phyloP scores from a whole-genome alignment of 2,329 filamentous ascomycete genomes.

The Epichloe uncinata region DNA sequence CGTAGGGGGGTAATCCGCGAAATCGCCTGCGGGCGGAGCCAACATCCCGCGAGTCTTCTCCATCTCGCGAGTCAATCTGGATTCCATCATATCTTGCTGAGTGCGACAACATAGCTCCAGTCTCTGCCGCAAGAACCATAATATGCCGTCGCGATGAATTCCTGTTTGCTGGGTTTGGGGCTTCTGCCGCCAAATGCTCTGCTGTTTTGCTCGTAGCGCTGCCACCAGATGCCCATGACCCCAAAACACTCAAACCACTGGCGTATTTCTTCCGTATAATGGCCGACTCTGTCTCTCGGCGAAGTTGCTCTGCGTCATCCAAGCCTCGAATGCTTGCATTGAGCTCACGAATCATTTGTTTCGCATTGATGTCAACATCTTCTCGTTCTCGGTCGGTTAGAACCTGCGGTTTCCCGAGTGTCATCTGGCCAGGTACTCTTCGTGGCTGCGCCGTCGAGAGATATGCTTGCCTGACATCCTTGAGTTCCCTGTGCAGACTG shows the following conservation, averaged over 20 bases:
- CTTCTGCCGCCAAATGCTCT: constrained; percentile 63
- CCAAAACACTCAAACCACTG: constrained; percentile 48
- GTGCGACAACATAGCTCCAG: constrained; percentile 64
- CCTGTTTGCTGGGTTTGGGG: constrained; percentile 50
- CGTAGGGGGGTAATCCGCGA: constrained; percentile 19
- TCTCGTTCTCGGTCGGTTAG: constrained; percentile 75
- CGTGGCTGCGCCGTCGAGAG: constrained; percentile 66
- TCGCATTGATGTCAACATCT: constrained; percentile 76
- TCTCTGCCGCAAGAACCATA: constrained; percentile 67
- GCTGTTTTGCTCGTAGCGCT: constrained; percentile 33
- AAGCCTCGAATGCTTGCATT: constrained; percentile 69
- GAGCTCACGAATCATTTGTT: constrained; percentile 72
- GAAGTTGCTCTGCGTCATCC: constrained; percentile 68
- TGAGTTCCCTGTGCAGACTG: constrained; percentile 67
- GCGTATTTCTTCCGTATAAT: constrained; percentile 59
- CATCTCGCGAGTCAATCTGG: constrained; percentile 66
- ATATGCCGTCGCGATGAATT: constrained; percentile 64
- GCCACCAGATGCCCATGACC: constrained; percentile 53
- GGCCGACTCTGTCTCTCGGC: constrained; percentile 60
- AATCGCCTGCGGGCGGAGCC: constrained; percentile 18
- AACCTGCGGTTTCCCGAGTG: constrained; percentile 34
- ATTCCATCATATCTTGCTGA: constrained; percentile 89
- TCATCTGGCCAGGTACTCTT: constrained; percentile 34
- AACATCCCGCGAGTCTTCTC: constrained; percentile 83
- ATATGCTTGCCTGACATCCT: constrained; percentile 76